These are phyloP conservation scores for Candida anglica DNA, from an alignment of 805 yeast species.

Conservation along the genomic window DNA sequence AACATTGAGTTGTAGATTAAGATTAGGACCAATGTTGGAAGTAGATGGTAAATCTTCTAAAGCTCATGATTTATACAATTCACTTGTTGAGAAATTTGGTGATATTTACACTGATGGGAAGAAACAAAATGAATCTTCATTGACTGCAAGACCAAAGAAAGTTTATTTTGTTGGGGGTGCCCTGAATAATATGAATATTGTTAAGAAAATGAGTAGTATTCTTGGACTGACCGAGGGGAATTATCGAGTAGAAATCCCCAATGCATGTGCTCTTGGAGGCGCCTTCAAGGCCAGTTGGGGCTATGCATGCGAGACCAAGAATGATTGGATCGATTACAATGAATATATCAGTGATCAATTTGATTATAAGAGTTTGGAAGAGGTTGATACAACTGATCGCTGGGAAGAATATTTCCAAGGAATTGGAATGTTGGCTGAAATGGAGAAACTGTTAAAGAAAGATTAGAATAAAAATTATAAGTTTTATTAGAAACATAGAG, in stretches of 20 bases:
- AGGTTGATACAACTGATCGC: constrained; percentile 31
- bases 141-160: constrained; percentile 57
- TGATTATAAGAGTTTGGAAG: constrained; percentile 47
- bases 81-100: constrained; percentile 31
- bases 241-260: constrained; percentile 69
- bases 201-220: constrained; percentile 64
- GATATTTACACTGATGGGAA: constrained; percentile 48
- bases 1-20: constrained; percentile 75
- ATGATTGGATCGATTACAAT: constrained; percentile 42
- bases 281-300: constrained; percentile 85
- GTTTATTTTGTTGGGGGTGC: constrained; percentile 88
- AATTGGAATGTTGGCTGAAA: constrained; percentile 46
- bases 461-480: constrained; percentile 3
- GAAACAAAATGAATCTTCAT: constrained; percentile 37
- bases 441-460: constrained; percentile 30
- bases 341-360: constrained; percentile 34
- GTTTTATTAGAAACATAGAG: too few species aligned
- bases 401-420: constrained; percentile 53
- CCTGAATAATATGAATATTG: constrained; percentile 65
- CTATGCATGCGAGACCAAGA: constrained; percentile 25
- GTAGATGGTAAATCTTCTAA: constrained; percentile 6
- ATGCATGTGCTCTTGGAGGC: constrained; percentile 92
- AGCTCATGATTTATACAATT: constrained; percentile 18
- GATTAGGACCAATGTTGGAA: constrained; percentile 70
- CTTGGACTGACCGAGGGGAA: constrained; percentile 66